Evolutionary conservation across 306 rosid species (phyloP).

Genomic region (Rosa chinensis): DNA sequence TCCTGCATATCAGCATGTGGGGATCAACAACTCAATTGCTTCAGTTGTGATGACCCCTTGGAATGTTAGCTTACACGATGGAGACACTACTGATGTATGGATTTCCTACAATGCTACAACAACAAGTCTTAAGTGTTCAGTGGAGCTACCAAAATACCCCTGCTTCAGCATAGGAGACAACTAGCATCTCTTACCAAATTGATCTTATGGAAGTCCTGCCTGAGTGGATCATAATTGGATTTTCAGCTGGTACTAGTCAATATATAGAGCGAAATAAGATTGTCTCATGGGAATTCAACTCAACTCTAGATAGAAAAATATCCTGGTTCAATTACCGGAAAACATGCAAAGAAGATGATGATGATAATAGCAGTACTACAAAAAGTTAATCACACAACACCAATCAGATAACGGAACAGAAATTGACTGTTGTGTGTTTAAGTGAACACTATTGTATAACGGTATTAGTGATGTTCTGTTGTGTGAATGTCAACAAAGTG

Average conservation of each 20-base stretch:
- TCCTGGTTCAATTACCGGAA: not conserved
- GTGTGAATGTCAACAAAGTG: too few relatives aligned
- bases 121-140: not conserved
- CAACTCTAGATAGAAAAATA: not conserved
- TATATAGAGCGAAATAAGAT: not conserved
- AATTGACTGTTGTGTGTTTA: too few relatives aligned
- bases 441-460: too few relatives aligned
- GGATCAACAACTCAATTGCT: not conserved
- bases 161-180: not conserved
- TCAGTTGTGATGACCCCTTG: not conserved
- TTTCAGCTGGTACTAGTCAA: not conserved
- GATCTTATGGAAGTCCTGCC: not conserved
- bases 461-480: too few relatives aligned
- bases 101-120: not conserved
- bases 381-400: too few relatives aligned
- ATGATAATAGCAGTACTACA: not conserved
- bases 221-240: not conserved
- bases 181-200: not conserved
- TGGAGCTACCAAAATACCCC: constrained; percentile 3
- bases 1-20: not conserved
- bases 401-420: too few relatives aligned
- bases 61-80: not conserved
- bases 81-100: constrained; percentile 2
- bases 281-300: not conserved
- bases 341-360: not conserved